Evolutionary conservation across 225 moss, liverwort and hornwort species (phyloP), one percentile per base, ranked within the genome.

Genomic region (Polytrichum formosum): DNA sequence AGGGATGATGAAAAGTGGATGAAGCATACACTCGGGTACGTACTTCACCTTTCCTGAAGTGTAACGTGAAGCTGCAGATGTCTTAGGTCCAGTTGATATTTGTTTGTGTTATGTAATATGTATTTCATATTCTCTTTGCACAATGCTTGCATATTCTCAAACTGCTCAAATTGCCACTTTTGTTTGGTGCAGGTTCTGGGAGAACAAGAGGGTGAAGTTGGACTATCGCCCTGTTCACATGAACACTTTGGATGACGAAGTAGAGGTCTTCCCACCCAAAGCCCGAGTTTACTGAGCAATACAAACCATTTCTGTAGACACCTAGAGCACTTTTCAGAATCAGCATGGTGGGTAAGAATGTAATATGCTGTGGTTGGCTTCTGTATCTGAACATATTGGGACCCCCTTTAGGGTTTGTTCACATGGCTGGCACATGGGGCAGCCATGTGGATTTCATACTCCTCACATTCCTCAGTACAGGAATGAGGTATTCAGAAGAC

Each of bases 211-310:
- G 70, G 92, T 98, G 66, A 77, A 80, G 69, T 72, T 98, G 78
- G 97, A 98, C 30, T 98, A 98, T 72, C 94, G 97, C 68, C 94
- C 94, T 27, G 97, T 94, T n/a, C 97, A 98, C 82, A 91, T 98
- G 94, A 91, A 91, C 46, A 98, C 97, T 17, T 84, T 94, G 69
- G 97, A 98, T 70, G 74, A 87, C 56, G 97, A 98, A 79, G 91
- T 94, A 6, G 90, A 98, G 68, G 53, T 55, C 26, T 98, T 98
- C 67, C 97, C 97, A 55, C 97, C 97, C 13, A 94, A 91, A 80
- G 92, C 94, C 55, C 94, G 97, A 26, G 92, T 92, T 55, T 98
- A 98, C 28, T 98, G 79, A 81, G 66, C 31, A 8, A 10, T 46
- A 5, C 17, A 28, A 7, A 28, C 66, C 17, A 9, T 28, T 31